A percentile compares a stretch with the other conserved stretches of the same genome.
Conservation (phyloP, 306 rosid species). For the Canavalia gladiata region DNA sequence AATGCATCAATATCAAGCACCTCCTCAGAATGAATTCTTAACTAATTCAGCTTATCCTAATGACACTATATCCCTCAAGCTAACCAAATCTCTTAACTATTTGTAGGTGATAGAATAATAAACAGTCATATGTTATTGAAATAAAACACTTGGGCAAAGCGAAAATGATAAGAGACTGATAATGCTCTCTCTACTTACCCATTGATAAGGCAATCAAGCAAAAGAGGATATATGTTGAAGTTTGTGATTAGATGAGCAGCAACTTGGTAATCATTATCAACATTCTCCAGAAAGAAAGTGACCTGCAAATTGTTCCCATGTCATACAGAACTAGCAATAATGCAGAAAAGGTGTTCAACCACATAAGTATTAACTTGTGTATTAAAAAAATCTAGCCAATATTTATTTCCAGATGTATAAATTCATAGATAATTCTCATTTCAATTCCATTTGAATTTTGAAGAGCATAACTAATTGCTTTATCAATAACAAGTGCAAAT, state of each 20-base stretch:
- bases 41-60: not conserved
- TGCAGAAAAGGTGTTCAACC: constrained; percentile 16
- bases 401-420: constrained; percentile 12
- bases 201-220: constrained; percentile 82
- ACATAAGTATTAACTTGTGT: constrained; percentile 1
- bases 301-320: constrained; percentile 62
- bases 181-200: constrained; percentile 67
- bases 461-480: not conserved
- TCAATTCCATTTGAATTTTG: constrained; percentile 18
- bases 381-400: constrained; percentile 2
- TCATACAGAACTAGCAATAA: constrained; percentile 37
- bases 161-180: constrained; percentile 31
- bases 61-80: constrained; percentile 12
- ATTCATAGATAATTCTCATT: constrained; percentile 4
- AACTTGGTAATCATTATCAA: constrained; percentile 51
- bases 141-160: constrained; percentile 35
- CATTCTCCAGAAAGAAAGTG: constrained; percentile 68
- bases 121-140: not conserved
- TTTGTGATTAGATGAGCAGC: constrained; percentile 65
- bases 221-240: constrained; percentile 70
- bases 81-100: constrained; percentile 33
- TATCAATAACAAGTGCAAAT: not conserved
- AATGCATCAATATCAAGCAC: constrained; percentile 2
- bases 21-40: constrained; percentile 7
- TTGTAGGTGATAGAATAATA: not conserved